These are phyloP conservation scores for sunflower (Helianthus annuus) DNA, from an alignment of 129 eudicot species.

Conservation along the genomic window HanXRQr2.0-SUNRISE NC_035434.2:126016621-126017120, in stretches of 20 bases:
- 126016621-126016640: constrained; percentile 69
- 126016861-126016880: no score
- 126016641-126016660: constrained; percentile 54
- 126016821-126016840: no score
- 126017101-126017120: constrained; percentile 78
- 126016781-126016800: no score
- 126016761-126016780: no score
- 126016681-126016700: constrained; percentile 64
- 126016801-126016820: no score
- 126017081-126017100: constrained; percentile 92
- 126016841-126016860: no score
- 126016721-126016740: constrained; percentile 74
- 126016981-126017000: constrained; percentile 90
- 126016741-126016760: no score
- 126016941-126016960: constrained; percentile 89
- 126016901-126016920: no score
- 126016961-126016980: constrained; percentile 75
- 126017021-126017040: constrained; percentile 79
- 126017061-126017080: constrained; percentile 75
- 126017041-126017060: constrained; percentile 79
- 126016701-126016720: constrained; percentile 80
- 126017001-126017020: constrained; percentile 74
- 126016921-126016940: constrained; percentile 70
- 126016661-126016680: constrained; percentile 48
- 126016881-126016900: no score